A percentile compares a stretch with the other conserved stretches of the same genome.
Evolutionary conservation across 1,284 basidiomycete species (phyloP).

Genomic region (Melampsora abietis-canadensis): DNA sequence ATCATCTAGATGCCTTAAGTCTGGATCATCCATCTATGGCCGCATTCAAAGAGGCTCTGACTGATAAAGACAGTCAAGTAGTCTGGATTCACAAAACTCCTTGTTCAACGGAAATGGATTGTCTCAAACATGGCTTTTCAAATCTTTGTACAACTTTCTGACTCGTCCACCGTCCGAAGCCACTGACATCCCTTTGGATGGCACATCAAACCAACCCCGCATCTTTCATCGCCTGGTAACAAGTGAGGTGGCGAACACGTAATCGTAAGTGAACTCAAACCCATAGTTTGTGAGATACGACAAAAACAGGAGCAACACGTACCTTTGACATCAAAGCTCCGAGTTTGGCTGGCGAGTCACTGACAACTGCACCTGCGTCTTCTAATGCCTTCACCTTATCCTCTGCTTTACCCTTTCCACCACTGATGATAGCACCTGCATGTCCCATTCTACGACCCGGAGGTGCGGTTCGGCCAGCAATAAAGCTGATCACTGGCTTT

Average conservation of each 20-base stretch:
- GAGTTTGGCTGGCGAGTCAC: slow-evolving; percentile 93
- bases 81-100: not conserved
- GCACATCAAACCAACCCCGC: not conserved
- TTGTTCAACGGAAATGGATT: not conserved
- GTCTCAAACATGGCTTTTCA: not conserved
- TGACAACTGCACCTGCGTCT: slow-evolving; percentile 87
- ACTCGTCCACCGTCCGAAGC: not conserved
- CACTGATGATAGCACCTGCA: slow-evolving; percentile 94
- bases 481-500: slow-evolving; percentile 97
- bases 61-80: not conserved
- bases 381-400: slow-evolving; percentile 96
- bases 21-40: too few relatives aligned
- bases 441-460: slow-evolving; percentile 98
- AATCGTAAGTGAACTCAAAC: not conserved
- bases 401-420: slow-evolving; percentile 91
- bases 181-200: not conserved
- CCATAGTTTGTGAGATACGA: not conserved
- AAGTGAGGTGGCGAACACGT: not conserved
- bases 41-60: too few relatives aligned
- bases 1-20: too few relatives aligned
- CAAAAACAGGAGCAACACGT: slow-evolving; percentile 45
- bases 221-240: slow-evolving; percentile 1
- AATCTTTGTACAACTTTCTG: slow-evolving; percentile 2
- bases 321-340: slow-evolving; percentile 81
- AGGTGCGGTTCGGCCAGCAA: slow-evolving; percentile 90